A percentile compares a stretch with the other conserved stretches of the same genome.
Conservation (phyloP, 164 flowering plant genomes). For the Magnolia officinalis region DNA sequence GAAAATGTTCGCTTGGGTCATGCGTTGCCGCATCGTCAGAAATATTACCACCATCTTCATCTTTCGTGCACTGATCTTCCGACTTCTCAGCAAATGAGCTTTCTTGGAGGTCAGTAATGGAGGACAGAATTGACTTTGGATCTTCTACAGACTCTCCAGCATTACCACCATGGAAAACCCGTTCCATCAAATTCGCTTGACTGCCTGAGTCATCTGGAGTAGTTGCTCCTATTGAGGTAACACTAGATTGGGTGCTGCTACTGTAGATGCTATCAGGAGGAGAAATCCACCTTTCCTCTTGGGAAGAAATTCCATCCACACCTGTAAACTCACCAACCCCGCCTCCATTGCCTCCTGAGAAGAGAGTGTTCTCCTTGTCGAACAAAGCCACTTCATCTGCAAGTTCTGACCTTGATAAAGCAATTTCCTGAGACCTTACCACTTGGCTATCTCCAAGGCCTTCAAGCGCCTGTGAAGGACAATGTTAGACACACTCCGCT, state of each 20-base stretch:
- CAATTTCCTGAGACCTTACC: slow-evolving; percentile 55
- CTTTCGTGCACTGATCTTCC: slow-evolving; percentile 26
- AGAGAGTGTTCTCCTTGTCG: slow-evolving; percentile 35
- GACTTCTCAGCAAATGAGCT: slow-evolving; percentile 17
- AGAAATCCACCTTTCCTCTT: slow-evolving; percentile 83
- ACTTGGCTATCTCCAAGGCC: slow-evolving; percentile 85
- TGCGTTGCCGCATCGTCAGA: slow-evolving; percentile 3
- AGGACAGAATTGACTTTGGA: slow-evolving; percentile 16
- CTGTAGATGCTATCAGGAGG: slow-evolving; percentile 74
- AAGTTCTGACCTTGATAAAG: slow-evolving; percentile 47
- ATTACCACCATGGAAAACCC: slow-evolving; percentile 18
- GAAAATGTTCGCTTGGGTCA: slow-evolving; percentile 22
- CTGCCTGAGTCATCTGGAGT: slow-evolving; percentile 31
- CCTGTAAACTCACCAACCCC: slow-evolving; percentile 28
- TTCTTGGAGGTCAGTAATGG: slow-evolving; percentile 28
- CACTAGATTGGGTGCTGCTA: slow-evolving; percentile 50
- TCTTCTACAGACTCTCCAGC: slow-evolving; percentile 19
- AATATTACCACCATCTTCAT: slow-evolving; percentile 15
- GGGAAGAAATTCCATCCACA: slow-evolving; percentile 31
- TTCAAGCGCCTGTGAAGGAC: slow-evolving; percentile 67
- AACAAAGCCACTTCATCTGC: slow-evolving; percentile 34
- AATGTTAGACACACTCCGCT: background rate
- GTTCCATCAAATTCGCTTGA: slow-evolving; percentile 27
- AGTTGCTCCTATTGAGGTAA: slow-evolving; percentile 40
- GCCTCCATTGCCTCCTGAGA: slow-evolving; percentile 27